Conservation (phyloP, 352 stramenopile genomes). For the Phytophthora hibernalis region DNA sequence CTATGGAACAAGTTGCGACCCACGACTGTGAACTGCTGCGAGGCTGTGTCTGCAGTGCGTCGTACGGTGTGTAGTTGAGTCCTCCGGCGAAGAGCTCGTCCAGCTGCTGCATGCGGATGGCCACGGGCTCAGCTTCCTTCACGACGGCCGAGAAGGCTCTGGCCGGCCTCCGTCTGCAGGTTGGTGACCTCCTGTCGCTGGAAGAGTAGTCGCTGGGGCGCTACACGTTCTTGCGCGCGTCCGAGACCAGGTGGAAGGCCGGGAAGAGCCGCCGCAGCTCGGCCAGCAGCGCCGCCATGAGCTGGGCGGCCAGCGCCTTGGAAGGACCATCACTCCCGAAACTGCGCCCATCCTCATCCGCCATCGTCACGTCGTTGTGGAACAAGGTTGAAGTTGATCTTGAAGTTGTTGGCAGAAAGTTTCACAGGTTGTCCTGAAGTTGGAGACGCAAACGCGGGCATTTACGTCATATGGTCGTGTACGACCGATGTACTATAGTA, state of each 20-base stretch:
- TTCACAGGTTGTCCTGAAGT: slow-evolving; percentile 45
- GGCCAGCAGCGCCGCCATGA: slow-evolving; percentile 60
- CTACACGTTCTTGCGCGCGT: slow-evolving; percentile 70
- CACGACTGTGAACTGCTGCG: slow-evolving; percentile 57
- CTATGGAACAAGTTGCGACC: slow-evolving; percentile 64
- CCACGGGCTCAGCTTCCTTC: slow-evolving; percentile 63
- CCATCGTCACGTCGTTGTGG: slow-evolving; percentile 79
- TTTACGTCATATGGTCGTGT: no score
- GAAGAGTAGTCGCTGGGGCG: slow-evolving; percentile 53
- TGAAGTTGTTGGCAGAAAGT: slow-evolving; percentile 73
- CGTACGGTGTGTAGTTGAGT: slow-evolving; percentile 79
- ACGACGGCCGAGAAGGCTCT: slow-evolving; percentile 58
- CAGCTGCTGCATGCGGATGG: slow-evolving; percentile 72
- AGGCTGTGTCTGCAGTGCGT: slow-evolving; percentile 71
- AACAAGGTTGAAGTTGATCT: slow-evolving; percentile 64
- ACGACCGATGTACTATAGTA: no score
- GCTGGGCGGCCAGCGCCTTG: slow-evolving; percentile 64
- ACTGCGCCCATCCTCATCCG: slow-evolving; percentile 36
- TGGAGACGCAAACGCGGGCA: no score
- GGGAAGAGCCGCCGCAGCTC: slow-evolving; percentile 53
- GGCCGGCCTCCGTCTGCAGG: slow-evolving; percentile 48
- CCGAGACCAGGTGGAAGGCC: slow-evolving; percentile 48
- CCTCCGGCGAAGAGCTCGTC: slow-evolving; percentile 56
- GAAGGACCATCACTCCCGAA: slow-evolving; percentile 59
- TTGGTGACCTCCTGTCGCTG: slow-evolving; percentile 44